Percentiles rank a stretch among this genome's conserved stretches.
Conservation (phyloP, 2,329 filamentous ascomycete genomes). For the Tolypocladium pustulatum region DNA sequence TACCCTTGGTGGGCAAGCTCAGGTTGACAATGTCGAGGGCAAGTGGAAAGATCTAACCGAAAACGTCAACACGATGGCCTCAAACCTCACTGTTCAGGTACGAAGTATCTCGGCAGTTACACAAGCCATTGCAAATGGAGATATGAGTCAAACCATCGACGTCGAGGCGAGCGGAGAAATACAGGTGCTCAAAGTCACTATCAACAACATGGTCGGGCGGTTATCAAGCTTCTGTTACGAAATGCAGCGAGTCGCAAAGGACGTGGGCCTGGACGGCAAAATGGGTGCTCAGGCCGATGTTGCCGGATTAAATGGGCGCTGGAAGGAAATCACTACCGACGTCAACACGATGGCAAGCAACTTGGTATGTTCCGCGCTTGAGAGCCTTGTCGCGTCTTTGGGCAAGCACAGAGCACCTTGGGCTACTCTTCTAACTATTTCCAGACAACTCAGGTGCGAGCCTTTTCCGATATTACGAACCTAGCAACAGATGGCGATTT, state of each 20-base stretch:
- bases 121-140: conserved; percentile 87
- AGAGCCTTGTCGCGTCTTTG: neutral
- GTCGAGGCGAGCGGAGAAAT: conserved; percentile 95
- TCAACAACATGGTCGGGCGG: conserved; percentile 97
- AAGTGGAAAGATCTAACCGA: conserved; percentile 97
- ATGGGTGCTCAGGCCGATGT: conserved; percentile 97
- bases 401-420: neutral
- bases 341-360: conserved; percentile 85
- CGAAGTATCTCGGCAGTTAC: conserved; percentile 89
- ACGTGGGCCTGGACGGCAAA: conserved; percentile 95
- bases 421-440: conserved; percentile 17
- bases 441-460: conserved; percentile 90
- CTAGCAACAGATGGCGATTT: conserved; percentile 95
- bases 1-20: conserved; percentile 83
- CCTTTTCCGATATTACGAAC: conserved; percentile 96
- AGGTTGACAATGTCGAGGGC: conserved; percentile 89
- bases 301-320: conserved; percentile 81
- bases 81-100: conserved; percentile 63
- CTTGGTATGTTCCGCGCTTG: conserved; percentile 29
- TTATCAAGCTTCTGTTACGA: conserved; percentile 94
- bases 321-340: conserved; percentile 97
- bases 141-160: conserved; percentile 92
- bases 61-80: conserved; percentile 71
- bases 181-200: conserved; percentile 84
- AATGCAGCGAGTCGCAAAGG: conserved; percentile 88